These are phyloP conservation scores for Lepiota venenata DNA, from an alignment of 768 basidiomycete species.

Conservation along the genomic window DNA sequence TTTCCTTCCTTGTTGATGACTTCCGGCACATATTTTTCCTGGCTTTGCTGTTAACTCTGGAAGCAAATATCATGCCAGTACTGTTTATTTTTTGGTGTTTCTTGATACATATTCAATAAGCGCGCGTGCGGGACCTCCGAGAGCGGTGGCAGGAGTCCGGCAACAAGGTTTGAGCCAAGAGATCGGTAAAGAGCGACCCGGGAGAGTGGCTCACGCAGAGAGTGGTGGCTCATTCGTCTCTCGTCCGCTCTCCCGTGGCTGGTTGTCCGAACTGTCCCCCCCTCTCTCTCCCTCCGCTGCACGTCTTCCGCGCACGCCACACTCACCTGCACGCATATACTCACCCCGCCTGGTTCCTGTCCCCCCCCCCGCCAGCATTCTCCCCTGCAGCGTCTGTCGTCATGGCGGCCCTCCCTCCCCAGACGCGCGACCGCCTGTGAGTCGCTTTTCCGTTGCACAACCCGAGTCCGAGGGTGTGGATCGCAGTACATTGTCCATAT, in stretches of 20 bases:
- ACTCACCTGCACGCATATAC: not conserved
- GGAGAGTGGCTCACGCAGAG: not conserved
- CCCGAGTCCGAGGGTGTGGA: slow-evolving; percentile 10
- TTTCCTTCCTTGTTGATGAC: too few species aligned
- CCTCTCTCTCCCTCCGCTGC: not conserved
- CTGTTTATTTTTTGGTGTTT: too few species aligned
- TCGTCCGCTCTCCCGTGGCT: too few species aligned
- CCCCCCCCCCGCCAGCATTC: not conserved
- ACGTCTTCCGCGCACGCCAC: not conserved
- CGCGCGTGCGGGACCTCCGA: too few species aligned
- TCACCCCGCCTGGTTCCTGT: not conserved
- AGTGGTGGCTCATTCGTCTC: not conserved
- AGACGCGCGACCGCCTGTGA: slow-evolving; percentile 7
- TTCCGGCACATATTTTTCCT: too few species aligned
- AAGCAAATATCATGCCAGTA: too few species aligned
- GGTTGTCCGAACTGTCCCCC: not conserved
- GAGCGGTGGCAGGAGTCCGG: not conserved
- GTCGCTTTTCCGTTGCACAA: not conserved
- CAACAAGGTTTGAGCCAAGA: not conserved
- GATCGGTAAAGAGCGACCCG: slow-evolving; percentile 3
- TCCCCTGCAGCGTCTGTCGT: not conserved
- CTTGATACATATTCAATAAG: too few species aligned
- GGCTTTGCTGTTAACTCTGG: too few species aligned
- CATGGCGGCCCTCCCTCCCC: too few species aligned
- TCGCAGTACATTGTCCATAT: not conserved